Conservation (phyloP, 805 yeast species). For the Suhomyces emberorum region DNA sequence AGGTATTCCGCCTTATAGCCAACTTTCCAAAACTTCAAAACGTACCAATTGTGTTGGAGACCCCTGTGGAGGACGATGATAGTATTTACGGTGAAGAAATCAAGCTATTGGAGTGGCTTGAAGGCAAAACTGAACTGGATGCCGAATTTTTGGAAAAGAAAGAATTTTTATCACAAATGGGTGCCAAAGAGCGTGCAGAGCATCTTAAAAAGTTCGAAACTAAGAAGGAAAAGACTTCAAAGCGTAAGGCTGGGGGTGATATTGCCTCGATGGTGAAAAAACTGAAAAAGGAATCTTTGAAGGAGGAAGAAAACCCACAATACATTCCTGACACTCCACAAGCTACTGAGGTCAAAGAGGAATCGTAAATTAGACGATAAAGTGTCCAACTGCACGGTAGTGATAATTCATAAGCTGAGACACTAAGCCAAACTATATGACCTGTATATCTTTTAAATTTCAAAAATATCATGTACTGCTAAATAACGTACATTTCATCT, state of each 20-base stretch:
- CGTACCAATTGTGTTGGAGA: conserved; percentile 83
- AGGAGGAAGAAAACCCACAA: background rate
- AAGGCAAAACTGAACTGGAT: conserved; percentile 53
- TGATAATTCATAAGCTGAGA: no score
- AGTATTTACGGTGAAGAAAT: conserved; percentile 75
- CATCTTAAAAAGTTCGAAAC: conserved; percentile 62
- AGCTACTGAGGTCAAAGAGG: no score
- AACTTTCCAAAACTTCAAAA: conserved; percentile 58
- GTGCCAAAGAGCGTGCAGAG: conserved; percentile 67
- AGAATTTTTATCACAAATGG: conserved; percentile 51
- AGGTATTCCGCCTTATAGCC: conserved; percentile 74
- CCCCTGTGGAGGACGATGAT: conserved; percentile 72
- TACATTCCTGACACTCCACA: background rate
- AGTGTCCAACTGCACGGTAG: no score
- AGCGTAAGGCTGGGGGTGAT: conserved; percentile 13
- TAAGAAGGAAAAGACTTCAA: conserved; percentile 11
- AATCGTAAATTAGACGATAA: no score
- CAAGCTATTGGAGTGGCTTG: conserved; percentile 77
- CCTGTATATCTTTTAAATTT: no score
- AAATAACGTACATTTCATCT: no score
- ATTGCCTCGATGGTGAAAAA: conserved; percentile 12
- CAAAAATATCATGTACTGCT: no score
- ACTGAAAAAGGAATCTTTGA: background rate
- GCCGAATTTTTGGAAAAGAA: conserved; percentile 50
- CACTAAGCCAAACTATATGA: no score